A percentile compares a stretch with the other conserved stretches of the same genome.
Conservation (phyloP, 306 rosid species). For the Oxytropis ochrocephala region DNA sequence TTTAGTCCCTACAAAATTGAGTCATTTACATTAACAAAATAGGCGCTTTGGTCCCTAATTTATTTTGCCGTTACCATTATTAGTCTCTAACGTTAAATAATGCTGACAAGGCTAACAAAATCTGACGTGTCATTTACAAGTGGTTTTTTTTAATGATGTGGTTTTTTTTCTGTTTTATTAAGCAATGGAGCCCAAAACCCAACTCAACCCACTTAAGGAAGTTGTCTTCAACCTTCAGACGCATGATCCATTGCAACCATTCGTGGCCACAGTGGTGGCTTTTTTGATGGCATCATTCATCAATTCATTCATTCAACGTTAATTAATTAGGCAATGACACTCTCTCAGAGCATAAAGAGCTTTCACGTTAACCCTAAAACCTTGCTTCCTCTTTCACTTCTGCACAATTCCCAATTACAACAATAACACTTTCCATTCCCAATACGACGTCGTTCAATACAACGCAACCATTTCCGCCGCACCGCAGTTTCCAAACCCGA, state of each 20-base stretch:
- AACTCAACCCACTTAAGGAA: too few species aligned
- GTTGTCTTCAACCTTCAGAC: too few species aligned
- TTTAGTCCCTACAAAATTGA: too few species aligned
- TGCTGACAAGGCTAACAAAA: too few species aligned
- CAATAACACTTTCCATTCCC: neutral
- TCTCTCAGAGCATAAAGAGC: slow-evolving; percentile 54
- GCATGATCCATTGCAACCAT: neutral
- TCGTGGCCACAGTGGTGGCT: neutral
- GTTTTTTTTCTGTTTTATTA: too few species aligned
- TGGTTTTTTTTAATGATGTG: too few species aligned
- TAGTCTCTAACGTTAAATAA: too few species aligned
- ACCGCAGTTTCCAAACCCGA: slow-evolving; percentile 51
- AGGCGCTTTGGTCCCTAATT: too few species aligned
- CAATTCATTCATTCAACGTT: neutral
- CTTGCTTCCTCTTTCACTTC: slow-evolving; percentile 40
- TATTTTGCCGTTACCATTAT: too few species aligned
- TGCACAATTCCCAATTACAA: slow-evolving; percentile 9
- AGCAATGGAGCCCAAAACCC: too few species aligned
- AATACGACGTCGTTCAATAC: slow-evolving; percentile 31
- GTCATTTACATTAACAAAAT: too few species aligned
- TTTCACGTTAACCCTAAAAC: slow-evolving; percentile 34
- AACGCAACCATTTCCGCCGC: slow-evolving; percentile 33
- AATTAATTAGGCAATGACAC: slow-evolving; percentile 49
- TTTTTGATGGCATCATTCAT: neutral
- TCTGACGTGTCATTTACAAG: too few species aligned